Evolutionary conservation across 495 filamentous ascomycete genomes (phyloP).

Genomic region (Aspergillus diversus): DNA sequence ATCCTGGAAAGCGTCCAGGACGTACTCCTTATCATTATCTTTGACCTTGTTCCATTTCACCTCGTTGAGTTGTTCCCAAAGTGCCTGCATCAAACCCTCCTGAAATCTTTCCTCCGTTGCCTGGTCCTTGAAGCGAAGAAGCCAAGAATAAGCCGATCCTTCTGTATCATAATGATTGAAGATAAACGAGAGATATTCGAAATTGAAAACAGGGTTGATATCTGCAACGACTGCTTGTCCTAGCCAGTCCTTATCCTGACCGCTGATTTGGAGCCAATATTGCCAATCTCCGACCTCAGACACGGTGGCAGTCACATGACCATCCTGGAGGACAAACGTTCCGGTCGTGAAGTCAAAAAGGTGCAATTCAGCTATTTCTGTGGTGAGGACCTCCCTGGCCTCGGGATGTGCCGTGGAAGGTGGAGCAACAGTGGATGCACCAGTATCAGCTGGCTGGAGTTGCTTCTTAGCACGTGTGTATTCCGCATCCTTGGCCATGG

Average conservation of each 20-base stretch:
- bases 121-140: constrained; percentile 86
- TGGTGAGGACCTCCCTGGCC: constrained; percentile 69
- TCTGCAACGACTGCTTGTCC: constrained; percentile 84
- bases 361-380: constrained; percentile 83
- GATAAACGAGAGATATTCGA: constrained; percentile 96
- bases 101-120: constrained; percentile 84
- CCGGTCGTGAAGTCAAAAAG: constrained; percentile 87
- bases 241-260: constrained; percentile 80
- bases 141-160: constrained; percentile 93
- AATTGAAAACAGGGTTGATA: constrained; percentile 98
- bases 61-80: constrained; percentile 97
- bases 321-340: constrained; percentile 81
- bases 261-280: constrained; percentile 91
- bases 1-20: constrained; percentile 94
- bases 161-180: constrained; percentile 94
- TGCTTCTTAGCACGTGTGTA: constrained; percentile 47
- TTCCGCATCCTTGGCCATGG: constrained; percentile 52
- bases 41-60: constrained; percentile 92
- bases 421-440: constrained; percentile 50
- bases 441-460: constrained; percentile 35
- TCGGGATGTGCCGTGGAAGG: constrained; percentile 67
- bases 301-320: constrained; percentile 73
- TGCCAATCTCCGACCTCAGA: constrained; percentile 89
- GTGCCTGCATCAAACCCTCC: constrained; percentile 88
- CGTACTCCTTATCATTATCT: constrained; percentile 90